Percentiles rank a stretch among this genome's conserved stretches.
These are phyloP conservation scores for Canavalia ensiformis DNA, from an alignment of 306 rosid species.

Conservation along the genomic window DNA sequence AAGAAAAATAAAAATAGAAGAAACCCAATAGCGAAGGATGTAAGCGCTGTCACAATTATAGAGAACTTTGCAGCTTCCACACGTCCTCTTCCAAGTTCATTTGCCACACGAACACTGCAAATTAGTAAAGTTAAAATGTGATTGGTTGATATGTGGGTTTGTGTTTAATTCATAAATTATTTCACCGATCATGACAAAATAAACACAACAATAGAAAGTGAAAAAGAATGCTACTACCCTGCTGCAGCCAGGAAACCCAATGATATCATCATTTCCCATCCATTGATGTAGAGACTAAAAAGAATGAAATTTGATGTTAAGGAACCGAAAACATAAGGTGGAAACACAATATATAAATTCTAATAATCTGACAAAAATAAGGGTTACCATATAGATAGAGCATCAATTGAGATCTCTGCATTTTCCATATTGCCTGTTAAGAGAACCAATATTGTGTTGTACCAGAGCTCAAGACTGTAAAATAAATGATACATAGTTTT, in stretches of 20 bases:
- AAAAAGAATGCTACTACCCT: constrained; percentile 46
- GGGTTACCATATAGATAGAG: constrained; percentile 67
- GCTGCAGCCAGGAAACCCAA: constrained; percentile 61
- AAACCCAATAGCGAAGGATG: constrained; percentile 54
- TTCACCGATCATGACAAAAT: not conserved
- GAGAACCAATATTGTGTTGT: constrained; percentile 61
- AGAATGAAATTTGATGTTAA: constrained; percentile 14
- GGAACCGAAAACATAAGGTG: not conserved
- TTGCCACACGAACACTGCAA: constrained; percentile 67
- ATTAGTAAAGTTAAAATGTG: not conserved
- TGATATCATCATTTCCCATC: constrained; percentile 66
- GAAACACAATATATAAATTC: not conserved
- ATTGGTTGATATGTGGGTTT: not conserved
- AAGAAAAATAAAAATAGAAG: constrained; percentile 57
- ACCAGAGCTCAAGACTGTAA: constrained; percentile 68
- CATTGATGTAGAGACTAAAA: constrained; percentile 60
- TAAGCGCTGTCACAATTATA: constrained; percentile 51
- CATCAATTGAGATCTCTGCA: constrained; percentile 63
- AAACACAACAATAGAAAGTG: not conserved
- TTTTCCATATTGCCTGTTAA: constrained; percentile 59
- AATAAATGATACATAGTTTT: not conserved
- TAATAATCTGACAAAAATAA: not conserved
- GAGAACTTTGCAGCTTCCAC: constrained; percentile 67
- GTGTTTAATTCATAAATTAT: no score
- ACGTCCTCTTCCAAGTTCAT: constrained; percentile 70